Base-by-base conservation (phyloP, 768 basidiomycete species). In the Lactifluus hygrophoroides region DNA sequence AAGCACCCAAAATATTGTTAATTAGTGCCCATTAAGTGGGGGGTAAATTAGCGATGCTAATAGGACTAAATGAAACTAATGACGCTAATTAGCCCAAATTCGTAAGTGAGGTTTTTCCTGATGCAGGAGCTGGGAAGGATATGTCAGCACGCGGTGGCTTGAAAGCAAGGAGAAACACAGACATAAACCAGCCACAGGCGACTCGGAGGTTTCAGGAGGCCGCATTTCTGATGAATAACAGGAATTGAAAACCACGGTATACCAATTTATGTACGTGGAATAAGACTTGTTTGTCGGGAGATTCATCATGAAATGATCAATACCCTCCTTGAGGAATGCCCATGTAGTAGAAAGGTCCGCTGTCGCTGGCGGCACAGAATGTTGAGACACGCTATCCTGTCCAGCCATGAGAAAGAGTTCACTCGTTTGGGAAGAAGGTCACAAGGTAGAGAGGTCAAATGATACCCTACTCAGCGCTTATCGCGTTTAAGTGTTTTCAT, bases 191-290 rank as follows among this genome's bases (percentile, higher is more conserved):
- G 74, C 72, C n/a, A 72, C 58, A 10, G 72, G 69, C 3, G 70
- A 65, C n/a, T 66, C 66, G 27, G 75, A 73, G 21, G 68, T 73
- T 46, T 78, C 76, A 66, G 70, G 64, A 19, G 80, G 81, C n/a
- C n/a, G n/a, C 84, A 86, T 87, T 71, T 84, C 85, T 3, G 88
- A 88, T 30, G 88, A 88, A 25, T 90, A 96, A 69, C 96, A 99
- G 71, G 95, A 98, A 76, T 98, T 97, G 78, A 98, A 98, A 8
- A 91, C 88, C 52, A 93, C 90, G 23, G 94, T 95, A 74, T 97
- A 93, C 60, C 84, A 76, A 62, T 70, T 80, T 90, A 88, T 92
- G 70, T 92, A 91, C 78, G 83, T 90, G 59, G 88, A 87, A 73
- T 88, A 90, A n/a, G 90, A 90, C 52, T 93, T 86, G 60, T 89